Percentiles rank a stretch among this genome's conserved stretches.
These are phyloP conservation scores for Isabelozyma gotoi DNA, from an alignment of 805 yeast species.

Conservation along the genomic window DNA sequence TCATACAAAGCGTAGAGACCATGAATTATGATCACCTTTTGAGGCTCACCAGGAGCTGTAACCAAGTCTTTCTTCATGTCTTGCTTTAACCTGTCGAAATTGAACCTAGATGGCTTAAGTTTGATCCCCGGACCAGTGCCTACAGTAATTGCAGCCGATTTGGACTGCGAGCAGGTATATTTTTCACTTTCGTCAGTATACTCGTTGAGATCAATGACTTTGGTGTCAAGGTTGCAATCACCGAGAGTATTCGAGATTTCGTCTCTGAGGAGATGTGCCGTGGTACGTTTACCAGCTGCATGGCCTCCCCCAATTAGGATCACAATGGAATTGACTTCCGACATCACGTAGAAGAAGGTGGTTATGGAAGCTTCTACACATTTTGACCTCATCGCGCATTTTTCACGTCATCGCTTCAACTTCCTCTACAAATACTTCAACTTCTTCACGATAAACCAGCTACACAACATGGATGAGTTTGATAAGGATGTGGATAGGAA, in stretches of 20 bases:
- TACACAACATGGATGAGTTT: conserved; percentile 44
- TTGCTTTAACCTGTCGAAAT: conserved; percentile 27
- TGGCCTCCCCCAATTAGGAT: conserved; percentile 64
- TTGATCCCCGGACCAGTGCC: conserved; percentile 14
- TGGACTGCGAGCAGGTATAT: conserved; percentile 6
- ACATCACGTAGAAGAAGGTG: not conserved
- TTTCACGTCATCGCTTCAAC: not conserved
- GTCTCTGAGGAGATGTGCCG: conserved; percentile 35
- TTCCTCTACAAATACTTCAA: not conserved
- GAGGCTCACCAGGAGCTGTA: conserved; percentile 18
- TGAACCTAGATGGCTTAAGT: conserved; percentile 42
- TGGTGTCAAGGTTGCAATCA: conserved; percentile 15
- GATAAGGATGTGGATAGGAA: conserved; percentile 47
- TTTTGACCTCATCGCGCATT: not conserved
- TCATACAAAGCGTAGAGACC: conserved; percentile 83
- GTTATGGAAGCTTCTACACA: not conserved
- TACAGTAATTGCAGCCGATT: conserved; percentile 29
- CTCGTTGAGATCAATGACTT: conserved; percentile 45
- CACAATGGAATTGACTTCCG: conserved; percentile 17
- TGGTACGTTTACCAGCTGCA: conserved; percentile 52
- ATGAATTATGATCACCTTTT: conserved; percentile 48
- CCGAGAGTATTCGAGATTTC: conserved; percentile 17
- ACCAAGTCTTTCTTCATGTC: conserved; percentile 10
- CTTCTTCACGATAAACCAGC: not conserved
- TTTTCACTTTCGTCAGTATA: conserved; percentile 24